These are phyloP conservation scores for Micromonas commoda DNA, from an alignment of 139 green algal genomes.

Conservation along the genomic window DNA sequence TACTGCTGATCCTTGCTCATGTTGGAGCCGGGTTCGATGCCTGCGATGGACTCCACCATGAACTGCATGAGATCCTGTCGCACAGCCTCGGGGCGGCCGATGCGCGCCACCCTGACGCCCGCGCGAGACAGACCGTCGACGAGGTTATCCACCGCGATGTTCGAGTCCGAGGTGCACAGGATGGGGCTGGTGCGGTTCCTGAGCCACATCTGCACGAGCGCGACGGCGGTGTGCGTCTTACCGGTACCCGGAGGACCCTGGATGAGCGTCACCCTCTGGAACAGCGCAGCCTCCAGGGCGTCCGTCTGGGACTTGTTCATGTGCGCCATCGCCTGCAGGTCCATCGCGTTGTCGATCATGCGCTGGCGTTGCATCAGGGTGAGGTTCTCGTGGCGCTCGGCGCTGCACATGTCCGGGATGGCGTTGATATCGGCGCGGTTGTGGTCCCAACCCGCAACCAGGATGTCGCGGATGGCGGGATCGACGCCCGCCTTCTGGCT, in stretches of 20 bases:
- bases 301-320: slow-evolving; percentile 39
- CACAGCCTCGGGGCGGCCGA: slow-evolving; percentile 51
- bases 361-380: background rate
- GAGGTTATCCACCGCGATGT: slow-evolving; percentile 79
- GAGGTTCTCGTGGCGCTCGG: background rate
- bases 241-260: slow-evolving; percentile 42
- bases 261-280: slow-evolving; percentile 37
- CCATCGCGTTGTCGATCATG: slow-evolving; percentile 4
- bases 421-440: background rate
- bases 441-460: slow-evolving; percentile 10
- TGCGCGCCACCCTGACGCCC: slow-evolving; percentile 60
- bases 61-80: slow-evolving; percentile 19
- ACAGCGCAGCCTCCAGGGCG: slow-evolving; percentile 34
- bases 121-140: slow-evolving; percentile 64
- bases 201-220: slow-evolving; percentile 30
- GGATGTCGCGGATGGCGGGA: background rate
- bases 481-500: slow-evolving; percentile 3
- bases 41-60: slow-evolving; percentile 16
- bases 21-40: background rate
- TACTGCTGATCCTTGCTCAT: slow-evolving; percentile 14
- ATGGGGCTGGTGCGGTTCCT: background rate
- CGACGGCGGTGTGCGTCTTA: slow-evolving; percentile 40
- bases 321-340: slow-evolving; percentile 13
- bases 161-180: slow-evolving; percentile 25
- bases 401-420: slow-evolving; percentile 3